Evolutionary conservation across 2,329 filamentous ascomycete species (phyloP), one percentile per base, ranked within the genome.

Genomic region (Eutypella sp.): DNA sequence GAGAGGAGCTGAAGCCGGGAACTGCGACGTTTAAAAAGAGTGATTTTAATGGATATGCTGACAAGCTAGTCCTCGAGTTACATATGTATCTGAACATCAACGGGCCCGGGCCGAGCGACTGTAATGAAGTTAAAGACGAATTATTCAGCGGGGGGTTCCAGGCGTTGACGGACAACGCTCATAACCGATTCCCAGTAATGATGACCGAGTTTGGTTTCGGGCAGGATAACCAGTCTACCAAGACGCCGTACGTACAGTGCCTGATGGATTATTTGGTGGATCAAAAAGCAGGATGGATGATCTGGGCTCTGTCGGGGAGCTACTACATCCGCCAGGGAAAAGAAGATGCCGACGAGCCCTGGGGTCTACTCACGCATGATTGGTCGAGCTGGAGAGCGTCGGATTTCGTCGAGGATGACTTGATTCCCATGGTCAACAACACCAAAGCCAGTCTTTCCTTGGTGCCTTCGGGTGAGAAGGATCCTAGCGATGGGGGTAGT

Each of bases 41-140:
- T 25, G 71, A 76, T 47, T 81, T 79, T 49, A 48, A 62, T 1
- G 70, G 67, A 1, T 78, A 74, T 52, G 65, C 61, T 3, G 61
- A 78, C 51, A 82, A 82, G 61, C 62, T 82, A 0, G 77, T 79
- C 4, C 70, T 82, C 1, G 79, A 83, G 59, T 62, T 82, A 8
- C 79, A 83, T 67, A 80, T 77, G 58, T 82, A 83, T 57, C 69
- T 78, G 46, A 78, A 70, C 47, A 59, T 62, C 24, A 22, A 52
- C 3, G 49, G 50, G n/a, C 38, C 50, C 2, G 54, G 62, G 1
- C 67, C 70, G 0, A 69, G 58, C 0, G 69, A 67, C 50, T 83
- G 79, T 55, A 59, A 57, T 10, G 61, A 60, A 2, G 67, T 79
- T 4, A 60, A 66, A 42, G 58, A 63, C 19, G 67, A 70, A 6